Conservation (phyloP, 495 filamentous ascomycete species). For the Penicillium lagena region DNA sequence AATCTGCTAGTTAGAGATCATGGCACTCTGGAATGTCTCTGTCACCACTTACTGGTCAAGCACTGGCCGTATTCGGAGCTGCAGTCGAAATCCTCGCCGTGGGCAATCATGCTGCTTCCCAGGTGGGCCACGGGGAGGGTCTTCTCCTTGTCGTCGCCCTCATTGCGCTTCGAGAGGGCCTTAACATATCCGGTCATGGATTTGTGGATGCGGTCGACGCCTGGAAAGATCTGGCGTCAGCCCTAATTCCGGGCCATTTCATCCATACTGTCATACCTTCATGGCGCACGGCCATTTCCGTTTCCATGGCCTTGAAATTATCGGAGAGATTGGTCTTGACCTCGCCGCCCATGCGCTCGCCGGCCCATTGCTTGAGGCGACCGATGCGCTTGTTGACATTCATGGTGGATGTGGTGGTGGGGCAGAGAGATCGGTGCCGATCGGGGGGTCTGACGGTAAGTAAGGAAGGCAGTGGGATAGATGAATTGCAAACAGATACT, state of each 20-base stretch:
- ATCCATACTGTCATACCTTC: conserved; percentile 56
- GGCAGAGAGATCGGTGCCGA: neutral
- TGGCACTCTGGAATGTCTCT: neutral
- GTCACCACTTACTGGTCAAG: conserved; percentile 58
- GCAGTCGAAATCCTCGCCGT: conserved; percentile 89
- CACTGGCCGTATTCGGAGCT: conserved; percentile 92
- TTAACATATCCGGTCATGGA: conserved; percentile 89
- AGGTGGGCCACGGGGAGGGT: conserved; percentile 72
- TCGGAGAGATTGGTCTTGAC: conserved; percentile 83
- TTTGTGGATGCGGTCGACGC: conserved; percentile 86
- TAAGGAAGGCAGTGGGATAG: too few species aligned
- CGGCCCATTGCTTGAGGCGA: conserved; percentile 97
- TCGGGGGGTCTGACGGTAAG: too few species aligned
- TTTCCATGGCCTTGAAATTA: conserved; percentile 88
- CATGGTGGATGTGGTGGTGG: conserved; percentile 45
- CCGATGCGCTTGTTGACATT: conserved; percentile 95
- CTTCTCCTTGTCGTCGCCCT: conserved; percentile 82
- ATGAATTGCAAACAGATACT: too few species aligned
- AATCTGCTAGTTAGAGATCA: conserved; percentile 4
- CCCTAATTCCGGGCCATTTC: neutral
- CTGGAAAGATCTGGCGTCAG: conserved; percentile 31
- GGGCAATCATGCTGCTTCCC: conserved; percentile 80
- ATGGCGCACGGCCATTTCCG: conserved; percentile 86
- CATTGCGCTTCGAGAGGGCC: conserved; percentile 78
- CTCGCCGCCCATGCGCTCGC: conserved; percentile 94